Evolutionary conservation across 345 rosid genomes (phyloP).

Genomic region (Eutrema heterophyllum): DNA sequence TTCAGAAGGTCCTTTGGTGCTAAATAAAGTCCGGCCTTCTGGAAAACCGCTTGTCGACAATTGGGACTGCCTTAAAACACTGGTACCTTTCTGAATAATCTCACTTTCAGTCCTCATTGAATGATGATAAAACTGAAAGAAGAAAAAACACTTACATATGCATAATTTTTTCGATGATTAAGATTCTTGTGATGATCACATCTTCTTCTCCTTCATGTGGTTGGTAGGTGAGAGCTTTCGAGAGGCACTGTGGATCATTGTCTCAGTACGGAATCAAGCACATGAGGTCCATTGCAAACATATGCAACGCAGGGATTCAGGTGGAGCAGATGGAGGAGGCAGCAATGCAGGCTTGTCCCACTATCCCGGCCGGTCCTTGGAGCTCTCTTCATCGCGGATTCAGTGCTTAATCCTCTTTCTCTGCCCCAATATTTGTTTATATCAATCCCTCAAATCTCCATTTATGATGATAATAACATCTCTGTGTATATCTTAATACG

Average conservation of each 20-base stretch:
- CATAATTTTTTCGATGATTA: neutral
- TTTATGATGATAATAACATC: neutral
- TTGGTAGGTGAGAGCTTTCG: conserved; percentile 77
- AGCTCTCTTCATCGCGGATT: conserved; percentile 64
- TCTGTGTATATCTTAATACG: neutral
- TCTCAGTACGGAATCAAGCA: conserved; percentile 92
- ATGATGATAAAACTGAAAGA: too few relatives aligned
- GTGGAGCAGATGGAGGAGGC: conserved; percentile 63
- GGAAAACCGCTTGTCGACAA: conserved; percentile 86
- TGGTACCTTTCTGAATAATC: conserved; percentile 39
- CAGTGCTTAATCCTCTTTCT: conserved; percentile 47
- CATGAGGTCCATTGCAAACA: conserved; percentile 83
- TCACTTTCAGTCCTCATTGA: neutral
- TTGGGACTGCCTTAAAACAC: conserved; percentile 77
- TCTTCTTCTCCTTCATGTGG: neutral
- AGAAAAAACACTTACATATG: too few relatives aligned
- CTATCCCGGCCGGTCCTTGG: conserved; percentile 65
- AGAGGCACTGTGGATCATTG: conserved; percentile 75
- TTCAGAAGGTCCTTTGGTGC: conserved; percentile 48
- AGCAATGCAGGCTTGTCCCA: conserved; percentile 74
- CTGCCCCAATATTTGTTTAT: neutral
- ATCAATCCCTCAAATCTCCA: neutral
- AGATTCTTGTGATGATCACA: conserved; percentile 2
- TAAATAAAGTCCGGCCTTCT: conserved; percentile 49
- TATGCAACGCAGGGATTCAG: conserved; percentile 74